A percentile compares a stretch with the other conserved stretches of the same genome.
phyloP scores from a whole-genome alignment of 2,329 filamentous ascomycete species.

The Colletotrichum nymphaeae region DNA sequence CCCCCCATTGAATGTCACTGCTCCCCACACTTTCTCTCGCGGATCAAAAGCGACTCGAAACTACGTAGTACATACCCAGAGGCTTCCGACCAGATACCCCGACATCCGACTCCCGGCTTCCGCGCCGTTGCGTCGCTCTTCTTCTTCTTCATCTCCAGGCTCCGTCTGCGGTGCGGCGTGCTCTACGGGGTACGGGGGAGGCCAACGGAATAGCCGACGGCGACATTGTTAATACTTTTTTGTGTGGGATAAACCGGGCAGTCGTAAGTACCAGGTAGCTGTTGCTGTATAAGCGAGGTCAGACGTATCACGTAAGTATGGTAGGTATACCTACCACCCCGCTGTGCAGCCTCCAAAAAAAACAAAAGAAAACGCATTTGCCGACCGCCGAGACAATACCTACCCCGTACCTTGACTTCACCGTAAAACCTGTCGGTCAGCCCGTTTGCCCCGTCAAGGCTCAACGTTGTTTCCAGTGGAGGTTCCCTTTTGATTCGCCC shows the following conservation, averaged over 20 bases:
- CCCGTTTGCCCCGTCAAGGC: neutral
- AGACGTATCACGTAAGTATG: neutral
- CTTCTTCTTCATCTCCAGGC: neutral
- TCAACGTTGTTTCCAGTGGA: neutral
- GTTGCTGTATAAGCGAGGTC: constrained; percentile 15
- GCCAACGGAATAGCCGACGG: neutral
- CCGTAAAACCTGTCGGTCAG: neutral
- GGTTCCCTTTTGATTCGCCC: neutral
- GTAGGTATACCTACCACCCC: neutral
- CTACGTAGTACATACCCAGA: neutral
- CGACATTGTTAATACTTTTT: neutral
- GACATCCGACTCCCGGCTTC: constrained; percentile 27
- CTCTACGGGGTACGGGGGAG: neutral
- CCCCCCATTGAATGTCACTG: neutral
- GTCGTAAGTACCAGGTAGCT: no score
- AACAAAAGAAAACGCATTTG: no score
- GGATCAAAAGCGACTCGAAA: neutral
- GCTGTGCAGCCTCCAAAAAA: no score
- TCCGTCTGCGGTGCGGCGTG: neutral
- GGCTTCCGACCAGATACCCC: neutral
- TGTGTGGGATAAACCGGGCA: neutral
- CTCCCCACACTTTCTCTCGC: neutral
- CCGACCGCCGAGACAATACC: neutral
- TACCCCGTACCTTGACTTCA: no score
- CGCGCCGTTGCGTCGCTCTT: neutral